These are phyloP conservation scores for Kwoniella bestiolae DNA, from an alignment of 768 basidiomycete genomes.

Conservation along the genomic window DNA sequence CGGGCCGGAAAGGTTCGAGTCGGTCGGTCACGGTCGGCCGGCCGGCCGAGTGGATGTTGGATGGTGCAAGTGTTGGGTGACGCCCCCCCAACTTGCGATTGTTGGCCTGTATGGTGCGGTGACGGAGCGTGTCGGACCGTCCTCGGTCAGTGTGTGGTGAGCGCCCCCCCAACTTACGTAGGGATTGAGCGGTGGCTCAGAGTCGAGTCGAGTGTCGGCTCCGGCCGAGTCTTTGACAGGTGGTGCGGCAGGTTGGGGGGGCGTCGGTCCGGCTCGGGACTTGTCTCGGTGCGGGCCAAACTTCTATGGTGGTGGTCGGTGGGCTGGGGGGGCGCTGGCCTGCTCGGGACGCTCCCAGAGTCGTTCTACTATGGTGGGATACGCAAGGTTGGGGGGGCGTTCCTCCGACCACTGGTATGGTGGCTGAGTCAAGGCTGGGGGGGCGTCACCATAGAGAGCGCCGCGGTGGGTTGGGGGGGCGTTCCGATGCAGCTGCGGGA, in stretches of 20 bases:
- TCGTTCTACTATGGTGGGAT: not conserved
- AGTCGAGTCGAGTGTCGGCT: too few species aligned
- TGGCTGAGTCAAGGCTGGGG: slow-evolving; percentile 3
- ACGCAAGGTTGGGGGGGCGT: not conserved
- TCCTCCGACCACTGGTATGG: not conserved
- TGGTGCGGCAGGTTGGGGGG: too few species aligned
- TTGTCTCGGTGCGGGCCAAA: not conserved
- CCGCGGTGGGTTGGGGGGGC: not conserved
- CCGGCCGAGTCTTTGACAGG: too few species aligned
- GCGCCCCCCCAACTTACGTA: slow-evolving; percentile 4
- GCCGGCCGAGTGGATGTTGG: slow-evolving; percentile 27
- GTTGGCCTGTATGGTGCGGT: slow-evolving; percentile 50
- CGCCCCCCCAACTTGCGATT: slow-evolving; percentile 36
- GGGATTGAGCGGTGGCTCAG: not conserved
- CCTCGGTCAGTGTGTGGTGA: not conserved
- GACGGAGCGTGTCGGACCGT: slow-evolving; percentile 53
- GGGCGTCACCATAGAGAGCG: not conserved
- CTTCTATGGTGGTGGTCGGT: not conserved
- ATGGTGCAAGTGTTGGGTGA: slow-evolving; percentile 21
- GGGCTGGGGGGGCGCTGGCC: not conserved
- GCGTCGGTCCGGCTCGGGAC: too few species aligned
- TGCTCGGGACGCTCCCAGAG: not conserved
- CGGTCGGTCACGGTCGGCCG: not conserved
- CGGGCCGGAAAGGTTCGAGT: not conserved
- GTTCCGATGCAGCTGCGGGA: not conserved